A percentile compares a stretch with the other conserved stretches of the same genome.
Conservation (phyloP, 2,329 filamentous ascomycete genomes). For the Cercospora citrullina region DNA sequence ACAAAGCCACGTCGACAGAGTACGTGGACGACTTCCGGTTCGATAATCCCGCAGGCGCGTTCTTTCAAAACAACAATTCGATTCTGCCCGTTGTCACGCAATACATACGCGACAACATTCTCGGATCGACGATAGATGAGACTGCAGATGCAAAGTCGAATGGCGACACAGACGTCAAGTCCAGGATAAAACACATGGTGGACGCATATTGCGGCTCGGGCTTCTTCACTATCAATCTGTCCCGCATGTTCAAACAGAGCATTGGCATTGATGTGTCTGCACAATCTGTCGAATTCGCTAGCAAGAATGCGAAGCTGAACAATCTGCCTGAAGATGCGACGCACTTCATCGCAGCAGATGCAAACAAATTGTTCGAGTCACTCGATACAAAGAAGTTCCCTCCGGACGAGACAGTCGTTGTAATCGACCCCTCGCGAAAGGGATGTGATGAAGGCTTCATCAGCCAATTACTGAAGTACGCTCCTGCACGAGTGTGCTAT, state of each 20-base stretch:
- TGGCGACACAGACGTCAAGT: slow-evolving; percentile 1
- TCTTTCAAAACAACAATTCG: slow-evolving; percentile 99
- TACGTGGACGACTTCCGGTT: slow-evolving; percentile 85
- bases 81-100: slow-evolving; percentile 84
- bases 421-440: slow-evolving; percentile 95
- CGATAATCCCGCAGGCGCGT: slow-evolving; percentile 86
- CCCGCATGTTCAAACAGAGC: slow-evolving; percentile 73
- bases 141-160: slow-evolving; percentile 29
- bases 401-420: slow-evolving; percentile 81
- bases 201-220: slow-evolving; percentile 97
- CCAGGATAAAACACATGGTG: slow-evolving; percentile 77
- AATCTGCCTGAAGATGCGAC: slow-evolving; percentile 66
- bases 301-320: slow-evolving; percentile 76
- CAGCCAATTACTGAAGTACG: slow-evolving; percentile 73
- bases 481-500: slow-evolving; percentile 79
- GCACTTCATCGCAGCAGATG: slow-evolving; percentile 86
- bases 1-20: slow-evolving; percentile 79
- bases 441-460: slow-evolving; percentile 88
- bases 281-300: slow-evolving; percentile 75
- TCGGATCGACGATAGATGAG: slow-evolving; percentile 43
- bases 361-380: slow-evolving; percentile 74
- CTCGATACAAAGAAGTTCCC: slow-evolving; percentile 61
- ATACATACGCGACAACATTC: slow-evolving; percentile 79
- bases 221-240: slow-evolving; percentile 93
- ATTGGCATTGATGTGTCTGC: slow-evolving; percentile 88